Evolutionary conservation across 495 filamentous ascomycete genomes (phyloP).

Genomic region (Penicillium herquei): DNA sequence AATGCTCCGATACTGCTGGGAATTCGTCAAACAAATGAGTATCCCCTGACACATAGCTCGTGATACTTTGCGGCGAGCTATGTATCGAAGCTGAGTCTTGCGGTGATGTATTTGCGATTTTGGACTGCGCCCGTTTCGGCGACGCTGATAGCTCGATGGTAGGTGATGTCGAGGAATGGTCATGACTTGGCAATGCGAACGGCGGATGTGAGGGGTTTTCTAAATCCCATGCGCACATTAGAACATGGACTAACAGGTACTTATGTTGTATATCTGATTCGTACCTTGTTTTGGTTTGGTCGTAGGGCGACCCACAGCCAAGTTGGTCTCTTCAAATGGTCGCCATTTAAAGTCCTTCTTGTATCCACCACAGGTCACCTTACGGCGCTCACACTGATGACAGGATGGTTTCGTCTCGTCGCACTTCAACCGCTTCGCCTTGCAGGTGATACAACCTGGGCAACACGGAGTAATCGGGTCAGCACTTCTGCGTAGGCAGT

Average conservation of each 20-base stretch:
- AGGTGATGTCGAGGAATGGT: constrained; percentile 17
- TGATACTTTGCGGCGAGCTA: constrained; percentile 19
- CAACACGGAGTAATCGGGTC: constrained; percentile 27
- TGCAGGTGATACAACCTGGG: constrained; percentile 77
- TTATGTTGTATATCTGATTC: neutral
- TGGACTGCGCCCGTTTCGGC: constrained; percentile 7
- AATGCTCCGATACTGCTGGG: constrained; percentile 2
- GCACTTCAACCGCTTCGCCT: constrained; percentile 78
- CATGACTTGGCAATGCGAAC: neutral
- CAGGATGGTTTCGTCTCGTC: constrained; percentile 77
- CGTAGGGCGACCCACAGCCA: constrained; percentile 47
- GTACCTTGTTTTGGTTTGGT: constrained; percentile 50
- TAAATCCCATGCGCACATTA: neutral
- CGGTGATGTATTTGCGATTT: constrained; percentile 10
- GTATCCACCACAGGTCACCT: constrained; percentile 73
- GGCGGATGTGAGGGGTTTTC: constrained; percentile 3
- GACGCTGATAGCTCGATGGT: constrained; percentile 17
- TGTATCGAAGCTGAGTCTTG: constrained; percentile 14
- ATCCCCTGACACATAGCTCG: constrained; percentile 24
- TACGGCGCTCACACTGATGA: constrained; percentile 68
- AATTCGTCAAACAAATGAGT: constrained; percentile 19
- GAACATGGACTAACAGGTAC: neutral
- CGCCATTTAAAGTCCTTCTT: constrained; percentile 86
- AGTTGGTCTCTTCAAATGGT: constrained; percentile 67
- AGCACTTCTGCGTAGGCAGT: constrained; percentile 29